These are phyloP conservation scores for Boeremia lycopersici DNA, from an alignment of 2,329 filamentous ascomycete species.

Conservation along the genomic window DNA sequence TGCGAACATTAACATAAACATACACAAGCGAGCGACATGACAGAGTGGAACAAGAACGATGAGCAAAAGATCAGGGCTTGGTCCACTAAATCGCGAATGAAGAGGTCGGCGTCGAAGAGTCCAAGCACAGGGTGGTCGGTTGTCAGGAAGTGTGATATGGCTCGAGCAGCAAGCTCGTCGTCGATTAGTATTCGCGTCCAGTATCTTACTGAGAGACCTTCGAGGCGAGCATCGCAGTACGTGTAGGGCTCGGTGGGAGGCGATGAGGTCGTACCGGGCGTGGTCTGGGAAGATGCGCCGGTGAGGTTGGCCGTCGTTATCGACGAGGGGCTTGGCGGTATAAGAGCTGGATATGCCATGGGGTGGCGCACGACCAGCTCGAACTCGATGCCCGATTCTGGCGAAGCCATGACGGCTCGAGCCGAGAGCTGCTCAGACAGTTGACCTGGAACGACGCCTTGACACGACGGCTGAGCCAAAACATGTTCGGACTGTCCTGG, in stretches of 20 bases:
- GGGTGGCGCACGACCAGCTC: constrained; percentile 10
- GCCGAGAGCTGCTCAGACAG: not conserved
- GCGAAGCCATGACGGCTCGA: not conserved
- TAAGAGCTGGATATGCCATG: not conserved
- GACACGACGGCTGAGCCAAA: no score
- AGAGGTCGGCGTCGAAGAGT: constrained; percentile 13
- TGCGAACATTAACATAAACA: not conserved
- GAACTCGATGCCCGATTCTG: constrained; percentile 4
- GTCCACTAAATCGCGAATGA: constrained; percentile 8
- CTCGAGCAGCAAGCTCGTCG: constrained; percentile 5
- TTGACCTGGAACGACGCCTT: not conserved
- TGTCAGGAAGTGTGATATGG: constrained; percentile 9
- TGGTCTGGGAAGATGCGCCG: not conserved
- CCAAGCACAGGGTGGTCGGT: constrained; percentile 11
- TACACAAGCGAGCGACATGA: constrained; percentile 18
- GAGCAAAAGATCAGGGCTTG: constrained; percentile 15
- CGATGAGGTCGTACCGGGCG: not conserved
- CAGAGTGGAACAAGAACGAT: constrained; percentile 12
- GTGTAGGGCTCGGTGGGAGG: not conserved
- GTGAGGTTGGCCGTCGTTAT: not conserved
- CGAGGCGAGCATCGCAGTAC: constrained; percentile 10
- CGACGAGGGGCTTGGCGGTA: not conserved
- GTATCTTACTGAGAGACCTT: constrained; percentile 6
- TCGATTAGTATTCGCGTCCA: constrained; percentile 15
- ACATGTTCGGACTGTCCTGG: no score